Base-by-base conservation (phyloP, 257 asterid species). In the Scutellaria minor region DNA sequence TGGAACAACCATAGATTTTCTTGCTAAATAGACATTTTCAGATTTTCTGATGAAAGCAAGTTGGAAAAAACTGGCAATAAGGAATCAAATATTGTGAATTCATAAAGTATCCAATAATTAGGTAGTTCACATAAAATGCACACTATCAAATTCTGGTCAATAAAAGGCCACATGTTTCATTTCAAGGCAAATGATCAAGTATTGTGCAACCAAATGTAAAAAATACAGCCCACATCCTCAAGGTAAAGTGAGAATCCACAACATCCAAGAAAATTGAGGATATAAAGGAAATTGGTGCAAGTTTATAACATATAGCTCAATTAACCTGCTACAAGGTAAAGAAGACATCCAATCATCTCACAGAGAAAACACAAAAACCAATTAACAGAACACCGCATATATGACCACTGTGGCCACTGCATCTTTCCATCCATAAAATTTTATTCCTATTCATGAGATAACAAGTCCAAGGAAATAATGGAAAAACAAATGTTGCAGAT, bases 141-240 rank as follows among this genome's bases (percentile, higher is more conserved):
- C 14, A 59, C 3, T 40, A 66, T 57, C 68, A 41, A 15, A 52
- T 14, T 35, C 53, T 27, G 1, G 8, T 59, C 11, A 66, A 35
- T 45, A 74, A 40, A 77, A 71, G 15, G 57, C 12, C 53, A 9
- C 51, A 2, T 42, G 12, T 27, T 68, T 20, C 46, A 45, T 45
- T 46, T 31, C 3, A 31, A 31, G 37, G 80, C 15, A 63, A 63
- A 45, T 12, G 53, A 41, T 63, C 47, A n/a, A 40, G 39, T 27
- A 44, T 15, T 39, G 51, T 70, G 67, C 54, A 20, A 35, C 41
- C 22, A 37, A 59, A 75, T 37, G 57, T 15, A 39, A 59, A 58
- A 18, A 13, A 37, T 14, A 44, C 48, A 55, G 22, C 61, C 14
- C 3, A 15, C 61, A 69, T 53, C 52, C 27, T 24, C 22, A 2